Conservation (phyloP, 108 stramenopile genomes). For the Stephanodiscus minutulus region DNA sequence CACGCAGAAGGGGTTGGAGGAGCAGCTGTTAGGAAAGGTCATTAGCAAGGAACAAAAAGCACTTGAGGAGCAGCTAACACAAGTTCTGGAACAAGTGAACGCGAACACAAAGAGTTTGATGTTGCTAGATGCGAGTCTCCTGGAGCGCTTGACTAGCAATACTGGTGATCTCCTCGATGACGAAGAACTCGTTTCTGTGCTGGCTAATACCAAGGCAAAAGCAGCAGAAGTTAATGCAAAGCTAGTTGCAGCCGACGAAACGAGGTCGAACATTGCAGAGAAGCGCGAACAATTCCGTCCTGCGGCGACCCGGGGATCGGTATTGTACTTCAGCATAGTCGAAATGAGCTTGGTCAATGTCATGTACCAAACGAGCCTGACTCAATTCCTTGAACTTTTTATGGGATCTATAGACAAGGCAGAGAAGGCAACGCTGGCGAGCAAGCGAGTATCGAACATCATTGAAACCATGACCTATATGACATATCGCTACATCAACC, state of each 20-base stretch:
- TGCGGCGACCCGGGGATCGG: conserved; percentile 87
- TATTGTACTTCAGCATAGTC: conserved; percentile 91
- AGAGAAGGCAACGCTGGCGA: conserved; percentile 79
- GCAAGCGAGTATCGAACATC: conserved; percentile 89
- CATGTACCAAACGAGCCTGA: conserved; percentile 93
- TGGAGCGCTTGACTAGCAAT: conserved; percentile 86
- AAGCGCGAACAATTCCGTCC: conserved; percentile 93
- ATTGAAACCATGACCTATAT: conserved; percentile 93
- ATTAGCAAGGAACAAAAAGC: conserved; percentile 92
- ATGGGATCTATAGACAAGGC: conserved; percentile 88
- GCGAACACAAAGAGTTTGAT: conserved; percentile 86
- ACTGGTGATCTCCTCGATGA: conserved; percentile 89
- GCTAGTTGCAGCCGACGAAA: conserved; percentile 86
- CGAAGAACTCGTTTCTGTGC: conserved; percentile 87
- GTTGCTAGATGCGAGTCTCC: conserved; percentile 79
- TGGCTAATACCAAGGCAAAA: conserved; percentile 91
- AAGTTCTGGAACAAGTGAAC: conserved; percentile 91
- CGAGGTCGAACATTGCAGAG: conserved; percentile 83
- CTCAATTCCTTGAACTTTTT: conserved; percentile 87
- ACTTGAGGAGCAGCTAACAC: conserved; percentile 89
- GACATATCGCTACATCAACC: conserved; percentile 91
- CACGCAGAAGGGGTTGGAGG: conserved; percentile 90
- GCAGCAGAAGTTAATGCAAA: conserved; percentile 90
- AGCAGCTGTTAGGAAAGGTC: conserved; percentile 91
- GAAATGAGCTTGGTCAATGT: conserved; percentile 87